Percentiles rank a stretch among this genome's conserved stretches.
Conservation (phyloP, 345 rosid genomes). For the Citrus australasica region DNA sequence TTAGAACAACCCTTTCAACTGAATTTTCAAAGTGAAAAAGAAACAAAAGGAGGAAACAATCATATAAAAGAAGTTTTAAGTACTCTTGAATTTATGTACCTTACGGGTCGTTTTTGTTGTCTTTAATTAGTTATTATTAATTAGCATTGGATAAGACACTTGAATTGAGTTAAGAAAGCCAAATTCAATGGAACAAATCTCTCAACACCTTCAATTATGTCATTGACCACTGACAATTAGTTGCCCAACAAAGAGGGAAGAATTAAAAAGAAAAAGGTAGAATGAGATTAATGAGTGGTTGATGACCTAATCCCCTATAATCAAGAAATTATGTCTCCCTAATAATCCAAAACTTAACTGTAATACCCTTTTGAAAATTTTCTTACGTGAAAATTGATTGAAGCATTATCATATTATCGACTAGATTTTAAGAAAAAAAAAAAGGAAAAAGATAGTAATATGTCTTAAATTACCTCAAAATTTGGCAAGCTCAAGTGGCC, state of each 20-base stretch:
- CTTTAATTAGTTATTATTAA: background rate
- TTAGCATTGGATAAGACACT: slow-evolving; percentile 14
- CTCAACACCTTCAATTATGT: slow-evolving; percentile 25
- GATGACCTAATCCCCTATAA: slow-evolving; percentile 28
- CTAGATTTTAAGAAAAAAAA: background rate
- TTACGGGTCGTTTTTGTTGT: slow-evolving; percentile 9
- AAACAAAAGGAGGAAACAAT: slow-evolving; percentile 12
- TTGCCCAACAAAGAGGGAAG: slow-evolving; percentile 32
- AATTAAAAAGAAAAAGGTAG: background rate
- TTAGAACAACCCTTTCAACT: background rate
- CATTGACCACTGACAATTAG: slow-evolving; percentile 37
- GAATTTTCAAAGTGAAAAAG: slow-evolving; percentile 9
- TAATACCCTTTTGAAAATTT: background rate
- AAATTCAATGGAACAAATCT: slow-evolving; percentile 33
- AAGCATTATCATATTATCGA: slow-evolving; percentile 13
- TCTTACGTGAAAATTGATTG: background rate
- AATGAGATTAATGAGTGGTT: background rate
- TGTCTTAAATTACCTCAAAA: slow-evolving; percentile 9
- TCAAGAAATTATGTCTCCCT: background rate
- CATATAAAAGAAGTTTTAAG: slow-evolving; percentile 11
- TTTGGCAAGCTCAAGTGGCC: slow-evolving; percentile 14
- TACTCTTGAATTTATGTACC: slow-evolving; percentile 10
- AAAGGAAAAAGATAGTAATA: background rate
- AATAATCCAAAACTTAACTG: slow-evolving; percentile 18
- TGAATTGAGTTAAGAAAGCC: slow-evolving; percentile 30